phyloP scores from a whole-genome alignment of 371 early-diverging fungal species.

The Apophysomyces variabilis region DNA sequence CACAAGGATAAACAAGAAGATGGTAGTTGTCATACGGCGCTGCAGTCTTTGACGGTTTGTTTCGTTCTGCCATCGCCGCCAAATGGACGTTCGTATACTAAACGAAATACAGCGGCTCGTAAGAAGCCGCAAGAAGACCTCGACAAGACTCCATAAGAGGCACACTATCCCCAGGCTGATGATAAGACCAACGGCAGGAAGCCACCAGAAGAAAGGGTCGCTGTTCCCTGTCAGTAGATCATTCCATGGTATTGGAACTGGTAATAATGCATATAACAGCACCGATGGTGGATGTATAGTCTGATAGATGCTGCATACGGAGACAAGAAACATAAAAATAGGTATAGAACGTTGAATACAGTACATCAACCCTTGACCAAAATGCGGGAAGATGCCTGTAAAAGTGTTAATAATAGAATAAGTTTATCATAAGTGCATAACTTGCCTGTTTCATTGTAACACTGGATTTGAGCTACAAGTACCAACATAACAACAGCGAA shows the following conservation, averaged over 20 bases:
- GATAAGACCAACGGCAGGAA: slow-evolving; percentile 56
- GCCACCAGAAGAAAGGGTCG: slow-evolving; percentile 69
- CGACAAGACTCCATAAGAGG: slow-evolving; percentile 52
- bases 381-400: slow-evolving; percentile 49
- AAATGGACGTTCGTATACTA: neutral
- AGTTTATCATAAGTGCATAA: neutral
- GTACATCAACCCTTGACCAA: slow-evolving; percentile 51
- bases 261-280: slow-evolving; percentile 11
- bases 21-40: slow-evolving; percentile 59
- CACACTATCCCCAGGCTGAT: slow-evolving; percentile 58
- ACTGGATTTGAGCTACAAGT: slow-evolving; percentile 62
- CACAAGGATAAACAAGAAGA: slow-evolving; percentile 67
- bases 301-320: slow-evolving; percentile 38
- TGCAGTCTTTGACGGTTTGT: slow-evolving; percentile 47
- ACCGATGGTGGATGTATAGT: slow-evolving; percentile 29
- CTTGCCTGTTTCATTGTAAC: slow-evolving; percentile 61
- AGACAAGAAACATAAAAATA: slow-evolving; percentile 31
- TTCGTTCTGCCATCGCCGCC: slow-evolving; percentile 23
- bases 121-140: slow-evolving; percentile 22
- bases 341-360: slow-evolving; percentile 46
- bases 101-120: slow-evolving; percentile 1
- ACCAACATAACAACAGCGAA: slow-evolving; percentile 69
- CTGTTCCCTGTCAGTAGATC: slow-evolving; percentile 60
- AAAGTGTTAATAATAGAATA: neutral
- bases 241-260: slow-evolving; percentile 31